Evolutionary conservation across 2,329 filamentous ascomycete genomes (phyloP).

Genomic region (Pseudogymnoascus verrucosus): DNA sequence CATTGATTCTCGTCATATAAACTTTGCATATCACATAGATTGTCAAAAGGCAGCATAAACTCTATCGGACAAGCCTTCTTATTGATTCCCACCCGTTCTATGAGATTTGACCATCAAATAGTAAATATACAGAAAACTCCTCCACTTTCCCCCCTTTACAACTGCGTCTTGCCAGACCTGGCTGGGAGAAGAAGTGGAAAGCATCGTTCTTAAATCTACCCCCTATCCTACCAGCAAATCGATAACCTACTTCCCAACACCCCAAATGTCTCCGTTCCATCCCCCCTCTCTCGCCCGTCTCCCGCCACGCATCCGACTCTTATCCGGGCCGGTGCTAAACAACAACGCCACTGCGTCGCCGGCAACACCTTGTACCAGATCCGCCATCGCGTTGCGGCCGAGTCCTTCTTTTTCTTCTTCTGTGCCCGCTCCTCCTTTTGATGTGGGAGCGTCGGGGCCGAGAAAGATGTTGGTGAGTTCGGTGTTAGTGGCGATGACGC

Average conservation of each 20-base stretch:
- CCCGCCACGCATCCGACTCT: not conserved
- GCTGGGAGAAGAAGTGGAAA: not conserved
- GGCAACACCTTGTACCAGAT: not conserved
- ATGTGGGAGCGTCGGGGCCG: not conserved
- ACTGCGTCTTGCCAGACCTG: not conserved
- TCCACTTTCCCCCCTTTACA: not conserved
- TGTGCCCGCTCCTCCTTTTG: not conserved
- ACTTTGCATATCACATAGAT: not conserved
- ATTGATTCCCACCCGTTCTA: not conserved
- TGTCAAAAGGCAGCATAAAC: not conserved
- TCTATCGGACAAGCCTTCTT: not conserved
- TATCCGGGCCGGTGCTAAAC: not conserved
- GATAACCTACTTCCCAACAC: not conserved
- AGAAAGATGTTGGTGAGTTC: not conserved
- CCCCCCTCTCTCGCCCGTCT: not conserved
- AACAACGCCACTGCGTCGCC: not conserved
- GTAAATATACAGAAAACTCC: not conserved
- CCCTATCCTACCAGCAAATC: not conserved
- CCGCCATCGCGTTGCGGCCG: not conserved
- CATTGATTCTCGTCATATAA: not conserved
- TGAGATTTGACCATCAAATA: not conserved
- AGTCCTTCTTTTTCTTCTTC: not conserved
- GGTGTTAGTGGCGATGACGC: constrained; percentile 58
- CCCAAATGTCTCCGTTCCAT: not conserved
- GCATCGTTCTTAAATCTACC: not conserved